These are phyloP conservation scores for Penicillium digitatum DNA, from an alignment of 2,329 filamentous ascomycete species.

Conservation along the genomic window DNA sequence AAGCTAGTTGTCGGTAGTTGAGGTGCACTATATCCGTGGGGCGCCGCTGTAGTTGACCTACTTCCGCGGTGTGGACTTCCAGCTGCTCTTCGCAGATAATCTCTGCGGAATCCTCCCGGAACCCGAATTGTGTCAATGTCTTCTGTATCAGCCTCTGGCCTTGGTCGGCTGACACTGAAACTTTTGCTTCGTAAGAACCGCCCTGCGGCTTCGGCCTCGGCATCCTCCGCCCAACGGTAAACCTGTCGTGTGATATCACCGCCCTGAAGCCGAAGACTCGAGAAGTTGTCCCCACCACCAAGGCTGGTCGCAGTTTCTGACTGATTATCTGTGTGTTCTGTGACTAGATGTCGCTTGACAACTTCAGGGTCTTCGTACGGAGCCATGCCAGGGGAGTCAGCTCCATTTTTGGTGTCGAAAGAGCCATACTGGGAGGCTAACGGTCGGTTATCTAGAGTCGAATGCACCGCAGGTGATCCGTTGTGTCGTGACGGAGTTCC, in stretches of 20 bases:
- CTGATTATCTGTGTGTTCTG: constrained; percentile 31
- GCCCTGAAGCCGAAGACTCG: constrained; percentile 85
- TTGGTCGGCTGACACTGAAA: constrained; percentile 72
- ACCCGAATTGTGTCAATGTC: constrained; percentile 89
- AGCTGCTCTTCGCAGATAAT: constrained; percentile 76
- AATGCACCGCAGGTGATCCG: constrained; percentile 55
- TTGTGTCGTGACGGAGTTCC: constrained; percentile 50
- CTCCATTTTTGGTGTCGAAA: constrained; percentile 60
- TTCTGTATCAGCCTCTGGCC: constrained; percentile 72
- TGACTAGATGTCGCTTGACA: constrained; percentile 79
- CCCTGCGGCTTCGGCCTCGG: constrained; percentile 59
- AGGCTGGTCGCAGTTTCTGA: constrained; percentile 35
- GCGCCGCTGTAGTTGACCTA: constrained; percentile 37
- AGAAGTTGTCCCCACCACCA: constrained; percentile 74
- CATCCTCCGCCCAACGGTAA: constrained; percentile 93
- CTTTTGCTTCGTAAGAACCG: constrained; percentile 76
- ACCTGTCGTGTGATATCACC: constrained; percentile 93
- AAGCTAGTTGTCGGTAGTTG: constrained; percentile 86
- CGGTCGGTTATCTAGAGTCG: constrained; percentile 44
- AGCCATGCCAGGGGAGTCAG: constrained; percentile 34
- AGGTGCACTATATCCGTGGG: constrained; percentile 41
- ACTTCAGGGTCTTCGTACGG: constrained; percentile 88
- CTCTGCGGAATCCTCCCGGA: constrained; percentile 86
- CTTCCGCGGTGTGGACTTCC: constrained; percentile 56
- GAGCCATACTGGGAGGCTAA: constrained; percentile 78